Percentiles rank a stretch among this genome's conserved stretches.
Conservation (phyloP, 2,329 filamentous ascomycete species). For the Trichoderma semiorbis region DNA sequence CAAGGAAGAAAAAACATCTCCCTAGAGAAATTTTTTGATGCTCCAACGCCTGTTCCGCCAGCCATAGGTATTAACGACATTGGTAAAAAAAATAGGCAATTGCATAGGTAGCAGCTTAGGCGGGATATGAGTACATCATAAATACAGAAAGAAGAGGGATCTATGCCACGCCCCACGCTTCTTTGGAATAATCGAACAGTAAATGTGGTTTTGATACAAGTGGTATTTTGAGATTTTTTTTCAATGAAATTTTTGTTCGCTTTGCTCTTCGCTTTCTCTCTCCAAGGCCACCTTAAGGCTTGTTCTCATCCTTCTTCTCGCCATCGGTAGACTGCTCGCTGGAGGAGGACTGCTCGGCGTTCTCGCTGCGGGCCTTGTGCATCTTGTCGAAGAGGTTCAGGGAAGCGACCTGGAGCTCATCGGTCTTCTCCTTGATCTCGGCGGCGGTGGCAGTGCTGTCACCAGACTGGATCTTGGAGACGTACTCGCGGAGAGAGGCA, state of each 20-base stretch:
- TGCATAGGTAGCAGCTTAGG: constrained; percentile 34
- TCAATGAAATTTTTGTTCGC: constrained; percentile 15
- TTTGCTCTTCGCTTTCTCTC: not conserved
- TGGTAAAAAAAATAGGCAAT: constrained; percentile 39
- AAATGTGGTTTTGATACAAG: constrained; percentile 14
- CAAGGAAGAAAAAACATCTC: constrained; percentile 29
- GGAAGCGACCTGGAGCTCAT: constrained; percentile 93
- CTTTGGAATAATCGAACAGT: constrained; percentile 32
- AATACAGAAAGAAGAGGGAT: constrained; percentile 38
- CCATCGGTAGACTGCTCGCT: constrained; percentile 55
- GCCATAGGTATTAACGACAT: constrained; percentile 46
- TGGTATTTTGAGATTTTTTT: not conserved
- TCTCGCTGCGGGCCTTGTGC: constrained; percentile 87
- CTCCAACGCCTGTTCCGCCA: constrained; percentile 50
- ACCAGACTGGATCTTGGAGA: constrained; percentile 90
- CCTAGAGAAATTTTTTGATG: constrained; percentile 43
- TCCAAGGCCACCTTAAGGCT: constrained; percentile 49
- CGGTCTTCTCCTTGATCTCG: constrained; percentile 97
- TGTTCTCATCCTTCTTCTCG: constrained; percentile 74
- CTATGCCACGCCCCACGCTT: constrained; percentile 35
- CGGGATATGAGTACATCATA: constrained; percentile 52
- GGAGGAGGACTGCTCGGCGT: constrained; percentile 29
- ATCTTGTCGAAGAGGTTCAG: constrained; percentile 99
- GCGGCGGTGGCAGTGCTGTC: constrained; percentile 82
- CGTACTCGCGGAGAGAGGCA: constrained; percentile 75